Evolutionary conservation across 169 alveolate species (phyloP).

Genomic region (Neospora caninum): DNA sequence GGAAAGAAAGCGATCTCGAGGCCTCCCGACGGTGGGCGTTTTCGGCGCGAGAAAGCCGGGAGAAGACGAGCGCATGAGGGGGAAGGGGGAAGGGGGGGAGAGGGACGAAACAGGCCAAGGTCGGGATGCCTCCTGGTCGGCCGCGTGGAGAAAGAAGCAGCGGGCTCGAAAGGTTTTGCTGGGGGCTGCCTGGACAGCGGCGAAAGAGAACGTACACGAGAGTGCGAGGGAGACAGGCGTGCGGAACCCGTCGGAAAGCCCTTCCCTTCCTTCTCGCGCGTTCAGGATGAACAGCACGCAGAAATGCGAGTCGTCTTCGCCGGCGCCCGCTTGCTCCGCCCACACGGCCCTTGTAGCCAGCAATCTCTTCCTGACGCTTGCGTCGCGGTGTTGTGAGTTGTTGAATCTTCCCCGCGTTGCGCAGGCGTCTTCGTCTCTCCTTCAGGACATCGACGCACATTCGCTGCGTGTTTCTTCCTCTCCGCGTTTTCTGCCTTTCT

Average conservation of each 20-base stretch:
- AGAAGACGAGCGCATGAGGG: too few species aligned
- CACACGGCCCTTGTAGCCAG: too few species aligned
- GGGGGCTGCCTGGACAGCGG: neutral
- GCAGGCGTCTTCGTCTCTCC: neutral
- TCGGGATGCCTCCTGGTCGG: neutral
- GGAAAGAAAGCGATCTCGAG: neutral
- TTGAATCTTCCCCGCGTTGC: neutral
- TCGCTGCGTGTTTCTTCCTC: neutral
- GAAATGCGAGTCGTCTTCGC: neutral
- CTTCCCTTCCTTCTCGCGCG: neutral
- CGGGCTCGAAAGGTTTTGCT: neutral
- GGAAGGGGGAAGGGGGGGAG: neutral
- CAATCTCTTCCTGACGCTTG: neutral
- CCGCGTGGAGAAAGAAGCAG: neutral
- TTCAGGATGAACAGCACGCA: neutral
- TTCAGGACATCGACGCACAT: too few species aligned
- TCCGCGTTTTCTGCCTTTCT: neutral
- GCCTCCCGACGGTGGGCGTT: neutral
- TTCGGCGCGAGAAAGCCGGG: neutral
- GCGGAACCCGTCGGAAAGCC: neutral
- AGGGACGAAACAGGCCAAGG: neutral
- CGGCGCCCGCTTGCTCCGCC: too few species aligned
- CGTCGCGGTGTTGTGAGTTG: neutral
- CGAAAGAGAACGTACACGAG: neutral
- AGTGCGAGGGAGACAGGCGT: neutral